Conservation (phyloP, 176 grass and related monocot species). For the Aegilops speltoides region DNA sequence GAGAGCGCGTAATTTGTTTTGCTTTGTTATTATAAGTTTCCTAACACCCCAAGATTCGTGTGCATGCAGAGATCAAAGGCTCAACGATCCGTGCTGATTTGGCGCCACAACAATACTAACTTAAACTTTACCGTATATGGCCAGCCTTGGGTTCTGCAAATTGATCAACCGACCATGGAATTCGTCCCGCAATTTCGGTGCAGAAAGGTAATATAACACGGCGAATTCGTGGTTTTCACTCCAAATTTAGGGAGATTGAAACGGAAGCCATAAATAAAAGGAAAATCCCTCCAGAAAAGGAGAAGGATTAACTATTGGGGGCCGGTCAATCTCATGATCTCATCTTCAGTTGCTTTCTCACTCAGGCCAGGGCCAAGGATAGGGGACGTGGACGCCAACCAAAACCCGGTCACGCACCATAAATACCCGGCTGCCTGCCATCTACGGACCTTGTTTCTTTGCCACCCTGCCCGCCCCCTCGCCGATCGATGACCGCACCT, state of each 20-base stretch:
- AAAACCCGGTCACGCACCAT: not conserved
- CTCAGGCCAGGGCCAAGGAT: not conserved
- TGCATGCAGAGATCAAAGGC: not conserved
- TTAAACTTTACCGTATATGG: not conserved
- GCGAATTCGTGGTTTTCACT: not conserved
- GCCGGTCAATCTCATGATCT: not conserved
- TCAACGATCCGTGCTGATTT: not conserved
- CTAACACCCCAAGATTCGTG: not conserved
- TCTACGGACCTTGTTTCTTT: not conserved
- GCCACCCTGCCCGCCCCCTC: conserved; percentile 2
- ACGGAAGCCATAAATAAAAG: not conserved
- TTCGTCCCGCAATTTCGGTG: not conserved
- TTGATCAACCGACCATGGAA: not conserved
- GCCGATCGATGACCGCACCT: not conserved
- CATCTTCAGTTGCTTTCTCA: conserved; percentile 13
- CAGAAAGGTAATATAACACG: too few relatives aligned
- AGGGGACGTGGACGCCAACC: not conserved
- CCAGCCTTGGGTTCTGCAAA: too few relatives aligned
- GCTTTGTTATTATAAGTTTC: not conserved
- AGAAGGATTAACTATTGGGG: not conserved
- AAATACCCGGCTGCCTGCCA: conserved; percentile 25
- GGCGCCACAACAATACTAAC: not conserved
- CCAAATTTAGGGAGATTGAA: not conserved
- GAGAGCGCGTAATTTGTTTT: not conserved
- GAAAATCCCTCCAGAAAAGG: not conserved